Base-by-base conservation (phyloP, 805 yeast genomes). In the Metschnikowia kunwiensis region DNA sequence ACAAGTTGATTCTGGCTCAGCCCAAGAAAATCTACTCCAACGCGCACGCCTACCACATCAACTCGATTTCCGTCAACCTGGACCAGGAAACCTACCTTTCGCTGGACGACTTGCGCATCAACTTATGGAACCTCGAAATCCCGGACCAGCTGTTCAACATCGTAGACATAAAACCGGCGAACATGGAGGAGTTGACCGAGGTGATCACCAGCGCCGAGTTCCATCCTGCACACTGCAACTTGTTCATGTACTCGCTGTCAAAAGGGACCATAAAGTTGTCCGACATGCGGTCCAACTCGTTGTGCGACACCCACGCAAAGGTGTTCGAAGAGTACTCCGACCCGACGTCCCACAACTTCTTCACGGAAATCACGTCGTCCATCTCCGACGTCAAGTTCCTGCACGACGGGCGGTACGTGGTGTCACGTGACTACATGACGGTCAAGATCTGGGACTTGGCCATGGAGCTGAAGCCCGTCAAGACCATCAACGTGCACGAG, bases 121-220 rank as follows among this genome's bases (percentile, higher is more conserved):
- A 93, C 61, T 68, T 93, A 47, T 93, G 99, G 99, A 89, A 91
- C 61, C 71, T 89, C 49, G 88, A 86, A 36, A 85, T 88, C 50
- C 87, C 96, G 14, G 96, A 91, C 63, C 96, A 91, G 66, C 78
- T 89, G 53, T 93, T 93, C 65, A 94, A 93, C 62, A 93, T 93
- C 48, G 97, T 93, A 40, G 98, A 93, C 65, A 93, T 93, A 55
- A 88, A 94, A 61, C 99, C 99, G 7, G 86, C 88, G 5, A 88
- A 88, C 63, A 94, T 93, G 98, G 99, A 93, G 68, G 99, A 93
- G 65, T 75, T 93, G 53, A 91, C 98, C 7, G 98, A 93, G 63
- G 98, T 93, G 34, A 91, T 93, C 47, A 93, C 99, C 12, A 77
- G 89, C 54, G 94, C 97, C 2, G 96, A 89, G 60, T 93, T 93